A percentile compares a stretch with the other conserved stretches of the same genome.
Evolutionary conservation across 202 grass and related monocot genomes (phyloP).

Genomic region (Setaria viridis): DNA sequence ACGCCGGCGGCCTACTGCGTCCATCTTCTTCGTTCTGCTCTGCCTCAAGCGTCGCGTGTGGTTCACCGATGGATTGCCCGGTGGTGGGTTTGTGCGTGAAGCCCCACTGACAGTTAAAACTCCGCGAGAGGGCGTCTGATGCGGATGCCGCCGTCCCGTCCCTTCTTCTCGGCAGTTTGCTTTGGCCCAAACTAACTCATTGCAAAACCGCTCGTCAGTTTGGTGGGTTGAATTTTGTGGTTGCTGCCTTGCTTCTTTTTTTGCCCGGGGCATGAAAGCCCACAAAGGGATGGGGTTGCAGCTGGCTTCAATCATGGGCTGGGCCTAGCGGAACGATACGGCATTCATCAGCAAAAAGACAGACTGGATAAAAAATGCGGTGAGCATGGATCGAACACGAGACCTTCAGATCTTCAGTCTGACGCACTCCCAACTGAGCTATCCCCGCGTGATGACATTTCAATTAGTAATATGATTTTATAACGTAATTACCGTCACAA

Average conservation of each 20-base stretch:
- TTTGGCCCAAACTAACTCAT: neutral
- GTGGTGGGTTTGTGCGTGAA: neutral
- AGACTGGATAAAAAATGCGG: conserved; percentile 21
- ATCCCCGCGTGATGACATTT: conserved; percentile 48
- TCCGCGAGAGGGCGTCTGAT: neutral
- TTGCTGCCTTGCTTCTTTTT: neutral
- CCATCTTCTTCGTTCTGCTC: neutral
- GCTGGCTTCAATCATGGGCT: neutral
- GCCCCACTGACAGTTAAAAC: neutral
- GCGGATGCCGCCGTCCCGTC: too few relatives aligned
- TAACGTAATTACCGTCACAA: too few relatives aligned
- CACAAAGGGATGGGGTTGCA: neutral
- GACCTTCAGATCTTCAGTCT: conserved; percentile 99
- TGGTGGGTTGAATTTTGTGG: neutral
- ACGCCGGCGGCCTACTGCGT: neutral
- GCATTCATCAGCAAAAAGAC: neutral
- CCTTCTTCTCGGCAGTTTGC: neutral
- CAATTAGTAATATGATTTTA: too few relatives aligned
- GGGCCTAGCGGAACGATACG: neutral
- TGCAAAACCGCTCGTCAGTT: neutral
- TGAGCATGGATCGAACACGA: conserved; percentile 92
- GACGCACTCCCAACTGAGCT: conserved; percentile 98
- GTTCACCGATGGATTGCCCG: neutral
- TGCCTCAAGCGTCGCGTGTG: neutral
- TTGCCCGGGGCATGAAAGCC: neutral